Base-by-base conservation (phyloP, 805 yeast species). In the Suhomyces pyralidae region DNA sequence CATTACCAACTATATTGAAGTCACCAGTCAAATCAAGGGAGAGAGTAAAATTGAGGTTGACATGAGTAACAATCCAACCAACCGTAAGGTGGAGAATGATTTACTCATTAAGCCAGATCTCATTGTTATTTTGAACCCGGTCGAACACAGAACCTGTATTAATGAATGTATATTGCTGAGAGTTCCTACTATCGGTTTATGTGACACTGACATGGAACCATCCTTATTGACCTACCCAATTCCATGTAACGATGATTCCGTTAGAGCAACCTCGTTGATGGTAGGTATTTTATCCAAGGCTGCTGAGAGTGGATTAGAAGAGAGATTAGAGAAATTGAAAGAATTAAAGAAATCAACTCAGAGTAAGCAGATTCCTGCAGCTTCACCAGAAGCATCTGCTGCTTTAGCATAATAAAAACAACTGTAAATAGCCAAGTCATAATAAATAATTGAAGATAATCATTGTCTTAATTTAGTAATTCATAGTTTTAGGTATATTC, bases 151-250 rank as follows among this genome's bases (percentile, higher is more conserved):
- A 62, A 85, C 84, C 61, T 86, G 92, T 49, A 73, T 94, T 49
- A 78, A 78, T 48, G 99, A 94, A 71, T 94, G 97, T 56, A 81
- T 83, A 60, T 83, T 83, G 63, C 78, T 85, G 54, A 81, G 96
- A 67, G 82, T 94, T 30, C 99, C 99, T 53, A 91, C 97, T 0
- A 84, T 94, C 61, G 98, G 97, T 26, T 81, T 94, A 53, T 84
- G 94, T 56, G 99, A 94, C 71, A 92, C 98, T 20, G 93, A 94
- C 70, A 84, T 88, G 67, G 97, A 94, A 66, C 96, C 97, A 7
- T 81, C 88, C 14, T 73, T 87, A 60, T 88, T 93, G 50, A 90
- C 97, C 1, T 94, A 94, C 65, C 96, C 98, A 49, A 88, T 94
- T 59, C 98, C 98, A 15, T 96, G 96, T 57, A 94, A 94, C 67